Evolutionary conservation across 768 basidiomycete genomes (phyloP).

Genomic region (Rhodotorula sphaerocarpa): DNA sequence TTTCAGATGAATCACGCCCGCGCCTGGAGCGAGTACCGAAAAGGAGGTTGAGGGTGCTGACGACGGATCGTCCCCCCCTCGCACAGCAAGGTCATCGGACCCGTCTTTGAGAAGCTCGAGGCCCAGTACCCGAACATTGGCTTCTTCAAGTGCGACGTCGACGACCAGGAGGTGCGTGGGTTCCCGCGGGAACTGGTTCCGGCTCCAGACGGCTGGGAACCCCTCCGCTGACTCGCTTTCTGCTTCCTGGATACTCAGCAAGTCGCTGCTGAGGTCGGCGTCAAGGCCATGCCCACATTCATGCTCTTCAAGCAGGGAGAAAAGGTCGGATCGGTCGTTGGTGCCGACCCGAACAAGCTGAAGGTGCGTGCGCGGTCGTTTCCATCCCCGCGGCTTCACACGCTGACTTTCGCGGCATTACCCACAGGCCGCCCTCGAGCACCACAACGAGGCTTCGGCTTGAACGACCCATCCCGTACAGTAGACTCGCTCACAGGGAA

Average conservation of each 20-base stretch:
- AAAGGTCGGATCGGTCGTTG: conserved; percentile 47
- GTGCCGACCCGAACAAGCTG: conserved; percentile 46
- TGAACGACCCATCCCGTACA: background rate
- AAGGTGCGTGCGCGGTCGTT: conserved; percentile 1
- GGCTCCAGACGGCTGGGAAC: background rate
- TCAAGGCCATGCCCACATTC: conserved; percentile 48
- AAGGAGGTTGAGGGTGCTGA: background rate
- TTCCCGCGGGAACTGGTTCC: background rate
- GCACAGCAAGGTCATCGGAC: conserved; percentile 48
- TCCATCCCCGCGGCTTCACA: no score
- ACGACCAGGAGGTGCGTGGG: conserved; percentile 45
- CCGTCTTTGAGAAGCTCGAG: conserved; percentile 57
- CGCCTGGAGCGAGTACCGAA: no score
- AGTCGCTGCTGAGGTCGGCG: conserved; percentile 33
- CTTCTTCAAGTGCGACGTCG: conserved; percentile 70
- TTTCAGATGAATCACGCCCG: no score
- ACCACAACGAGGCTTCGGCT: conserved; percentile 16
- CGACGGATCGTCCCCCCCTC: background rate
- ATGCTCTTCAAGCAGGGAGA: conserved; percentile 44
- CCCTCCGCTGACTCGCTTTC: background rate
- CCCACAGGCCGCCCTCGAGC: conserved; percentile 21
- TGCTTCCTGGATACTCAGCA: conserved; percentile 1
- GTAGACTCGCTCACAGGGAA: no score
- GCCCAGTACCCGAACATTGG: conserved; percentile 45
- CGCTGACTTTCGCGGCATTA: background rate